These are phyloP conservation scores for Dipteronia dyeriana DNA, from an alignment of 345 rosid genomes.

Conservation along the genomic window DNA sequence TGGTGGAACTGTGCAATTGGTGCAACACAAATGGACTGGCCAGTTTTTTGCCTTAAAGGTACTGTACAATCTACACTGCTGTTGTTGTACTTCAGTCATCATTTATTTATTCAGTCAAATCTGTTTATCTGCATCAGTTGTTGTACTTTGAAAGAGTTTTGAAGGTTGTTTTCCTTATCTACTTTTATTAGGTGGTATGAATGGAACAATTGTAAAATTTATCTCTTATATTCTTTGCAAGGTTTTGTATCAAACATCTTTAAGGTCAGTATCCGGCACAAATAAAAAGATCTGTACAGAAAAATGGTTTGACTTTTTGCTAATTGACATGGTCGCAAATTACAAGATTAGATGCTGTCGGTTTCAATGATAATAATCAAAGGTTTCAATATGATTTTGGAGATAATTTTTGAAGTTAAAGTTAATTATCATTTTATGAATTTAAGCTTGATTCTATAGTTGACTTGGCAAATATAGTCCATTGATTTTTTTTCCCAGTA, in stretches of 20 bases:
- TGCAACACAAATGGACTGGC: slow-evolving; percentile 94
- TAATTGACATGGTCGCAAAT: not conserved
- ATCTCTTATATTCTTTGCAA: not conserved
- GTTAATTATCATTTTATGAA: not conserved
- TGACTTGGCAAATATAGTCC: not conserved
- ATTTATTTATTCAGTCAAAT: not conserved
- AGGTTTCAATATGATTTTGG: not conserved
- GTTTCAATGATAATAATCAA: not conserved
- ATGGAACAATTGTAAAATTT: not conserved
- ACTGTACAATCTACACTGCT: not conserved
- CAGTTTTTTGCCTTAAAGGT: slow-evolving; percentile 95
- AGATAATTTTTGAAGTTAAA: not conserved
- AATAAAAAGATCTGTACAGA: not conserved
- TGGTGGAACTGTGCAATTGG: slow-evolving; percentile 91
- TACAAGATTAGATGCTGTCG: not conserved
- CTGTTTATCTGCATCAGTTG: not conserved
- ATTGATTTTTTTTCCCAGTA: too few relatives aligned
- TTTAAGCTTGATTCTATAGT: not conserved
- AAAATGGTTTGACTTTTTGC: not conserved
- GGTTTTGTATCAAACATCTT: not conserved
- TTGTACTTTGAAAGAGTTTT: not conserved
- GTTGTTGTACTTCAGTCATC: not conserved
- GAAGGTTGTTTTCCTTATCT: not conserved
- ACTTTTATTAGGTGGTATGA: not conserved
- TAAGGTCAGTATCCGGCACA: not conserved